Evolutionary conservation across 225 moss, liverwort and hornwort genomes (phyloP).

Genomic region (Takakia lepidozioides): DNA sequence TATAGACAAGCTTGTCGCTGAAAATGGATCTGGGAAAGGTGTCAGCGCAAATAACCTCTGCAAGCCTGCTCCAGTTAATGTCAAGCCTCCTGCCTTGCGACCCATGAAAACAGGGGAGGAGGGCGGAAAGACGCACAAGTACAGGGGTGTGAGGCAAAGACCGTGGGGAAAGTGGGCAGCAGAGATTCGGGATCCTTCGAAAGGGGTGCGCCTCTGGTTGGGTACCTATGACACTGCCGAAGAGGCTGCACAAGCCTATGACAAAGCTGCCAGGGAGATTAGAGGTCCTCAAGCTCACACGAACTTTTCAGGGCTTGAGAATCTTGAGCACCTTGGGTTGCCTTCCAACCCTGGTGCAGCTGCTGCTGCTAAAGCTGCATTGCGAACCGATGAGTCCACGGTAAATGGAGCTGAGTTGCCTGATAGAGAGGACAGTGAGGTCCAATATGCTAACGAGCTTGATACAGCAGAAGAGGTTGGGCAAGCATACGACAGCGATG

Average conservation of each 20-base stretch:
- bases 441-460: too few relatives aligned
- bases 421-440: too few relatives aligned
- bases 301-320: constrained; percentile 17
- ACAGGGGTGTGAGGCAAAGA: constrained; percentile 39
- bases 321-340: neutral
- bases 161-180: constrained; percentile 65
- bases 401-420: neutral
- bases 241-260: constrained; percentile 44
- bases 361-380: constrained; percentile 3
- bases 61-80: neutral
- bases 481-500: too few relatives aligned
- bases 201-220: constrained; percentile 47
- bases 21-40: too few relatives aligned
- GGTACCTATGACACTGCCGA: constrained; percentile 50
- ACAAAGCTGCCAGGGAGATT: constrained; percentile 43
- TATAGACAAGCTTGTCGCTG: neutral
- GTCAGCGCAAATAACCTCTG: too few relatives aligned
- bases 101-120: neutral
- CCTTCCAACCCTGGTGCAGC: neutral
- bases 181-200: constrained; percentile 53
- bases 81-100: neutral
- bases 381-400: neutral
- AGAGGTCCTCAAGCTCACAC: constrained; percentile 48
- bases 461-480: constrained; percentile 48
- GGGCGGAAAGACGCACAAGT: constrained; percentile 26